These are phyloP conservation scores for Halophytophthora batemanensis DNA, from an alignment of 352 stramenopile species.

Conservation along the genomic window DNA sequence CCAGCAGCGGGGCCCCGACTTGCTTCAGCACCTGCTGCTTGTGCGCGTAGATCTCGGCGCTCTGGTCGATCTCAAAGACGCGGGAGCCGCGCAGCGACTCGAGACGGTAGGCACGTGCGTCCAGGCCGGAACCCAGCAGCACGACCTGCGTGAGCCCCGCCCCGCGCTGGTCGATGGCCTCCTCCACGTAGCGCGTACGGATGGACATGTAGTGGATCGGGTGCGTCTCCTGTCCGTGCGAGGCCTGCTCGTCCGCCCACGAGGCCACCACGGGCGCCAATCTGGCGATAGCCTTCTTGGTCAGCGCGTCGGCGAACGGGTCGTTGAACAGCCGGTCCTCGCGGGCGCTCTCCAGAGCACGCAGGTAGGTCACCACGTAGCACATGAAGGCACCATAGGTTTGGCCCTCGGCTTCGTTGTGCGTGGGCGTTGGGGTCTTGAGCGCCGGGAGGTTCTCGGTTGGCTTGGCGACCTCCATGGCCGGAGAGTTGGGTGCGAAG, in stretches of 20 bases:
- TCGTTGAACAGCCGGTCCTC: slow-evolving; percentile 1
- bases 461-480: too few species aligned
- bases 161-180: slow-evolving; percentile 22
- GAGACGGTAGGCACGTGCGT: slow-evolving; percentile 33
- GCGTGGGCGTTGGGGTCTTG: too few species aligned
- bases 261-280: too few species aligned
- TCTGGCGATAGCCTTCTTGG: neutral
- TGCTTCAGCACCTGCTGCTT: slow-evolving; percentile 26
- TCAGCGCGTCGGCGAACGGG: slow-evolving; percentile 4
- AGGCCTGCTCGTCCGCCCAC: too few species aligned
- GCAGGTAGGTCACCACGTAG: slow-evolving; percentile 2
- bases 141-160: slow-evolving; percentile 27
- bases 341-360: neutral
- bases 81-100: slow-evolving; percentile 14
- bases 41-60: slow-evolving; percentile 18
- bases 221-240: neutral
- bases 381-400: too few species aligned
- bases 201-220: slow-evolving; percentile 14
- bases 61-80: slow-evolving; percentile 31
- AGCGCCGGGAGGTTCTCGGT: too few species aligned
- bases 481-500: too few species aligned
- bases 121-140: slow-evolving; percentile 29
- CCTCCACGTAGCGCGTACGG: slow-evolving; percentile 29
- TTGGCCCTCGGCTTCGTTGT: too few species aligned
- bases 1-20: slow-evolving; percentile 10